A percentile compares a stretch with the other conserved stretches of the same genome.
phyloP scores from a whole-genome alignment of 306 rosid genomes.

The Phaseolus lunatus region DNA sequence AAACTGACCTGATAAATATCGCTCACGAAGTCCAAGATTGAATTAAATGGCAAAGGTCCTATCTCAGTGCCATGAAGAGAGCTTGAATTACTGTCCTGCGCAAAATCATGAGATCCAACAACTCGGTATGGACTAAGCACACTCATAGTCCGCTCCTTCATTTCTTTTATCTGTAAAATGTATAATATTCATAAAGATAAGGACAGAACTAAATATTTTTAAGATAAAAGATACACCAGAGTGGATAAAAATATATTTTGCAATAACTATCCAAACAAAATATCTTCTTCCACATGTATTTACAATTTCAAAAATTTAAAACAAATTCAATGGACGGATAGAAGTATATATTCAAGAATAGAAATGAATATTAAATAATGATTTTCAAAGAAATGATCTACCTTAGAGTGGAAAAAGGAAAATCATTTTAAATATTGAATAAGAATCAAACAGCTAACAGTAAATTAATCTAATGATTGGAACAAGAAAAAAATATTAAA shows the following conservation, averaged over 20 bases:
- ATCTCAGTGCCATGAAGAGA: constrained; percentile 62
- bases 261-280: background rate
- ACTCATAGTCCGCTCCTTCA: constrained; percentile 88
- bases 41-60: constrained; percentile 68
- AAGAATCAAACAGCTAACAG: background rate
- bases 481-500: background rate
- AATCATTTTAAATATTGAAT: background rate
- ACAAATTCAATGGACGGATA: constrained; percentile 5
- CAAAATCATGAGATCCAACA: constrained; percentile 74
- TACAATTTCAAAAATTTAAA: background rate
- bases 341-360: constrained; percentile 21
- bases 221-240: constrained; percentile 19
- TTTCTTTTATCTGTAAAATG: constrained; percentile 82
- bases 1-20: constrained; percentile 86
- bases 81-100: constrained; percentile 58
- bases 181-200: constrained; percentile 29
- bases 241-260: constrained; percentile 1
- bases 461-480: constrained; percentile 3
- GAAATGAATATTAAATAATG: constrained; percentile 11
- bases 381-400: background rate
- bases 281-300: background rate
- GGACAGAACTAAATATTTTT: background rate
- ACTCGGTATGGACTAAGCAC: constrained; percentile 75
- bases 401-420: background rate
- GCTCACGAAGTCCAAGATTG: constrained; percentile 93